Base-by-base conservation (phyloP, 2,329 filamentous ascomycete species). In the Shiraia sp. region DNA sequence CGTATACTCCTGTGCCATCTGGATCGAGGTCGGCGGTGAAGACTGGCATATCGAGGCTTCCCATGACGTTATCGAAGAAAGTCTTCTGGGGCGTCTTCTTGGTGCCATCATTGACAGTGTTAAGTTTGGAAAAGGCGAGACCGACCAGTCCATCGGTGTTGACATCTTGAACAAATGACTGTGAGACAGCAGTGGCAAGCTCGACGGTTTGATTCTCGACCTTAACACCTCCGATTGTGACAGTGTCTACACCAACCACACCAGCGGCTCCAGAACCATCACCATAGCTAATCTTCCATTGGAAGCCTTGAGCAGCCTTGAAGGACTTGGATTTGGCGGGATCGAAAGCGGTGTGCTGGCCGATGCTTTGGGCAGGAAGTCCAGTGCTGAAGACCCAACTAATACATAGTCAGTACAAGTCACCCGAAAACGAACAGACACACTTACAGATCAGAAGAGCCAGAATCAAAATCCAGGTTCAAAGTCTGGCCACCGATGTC, bases 391-490 rank as follows among this genome's bases (percentile, higher is more conserved):
- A 86, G 15, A 86, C 79, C 86, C 85, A 90, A 39, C 79, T 82
- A 53, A 10, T 35, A 9, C 25, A 10, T 10, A 26, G 32, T 63
- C 42, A 62, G 51, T 32, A 27, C 16, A 30, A 12, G 32, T 23
- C 42, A 1, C 13, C 8, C 12, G 4, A 13, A 26, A 8, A 10
- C 6, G 15, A 15, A 22, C 5, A 30, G 36, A 10, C 1, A 19
- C 34, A 34, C 78, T 62, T 75, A 82, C 72, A 88, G 76, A 66
- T 89, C 86, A 10, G 86, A 80, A 2, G 85, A 88, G 42, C 86
- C 86, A n/a, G 84, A 86, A 68, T 90, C 86, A 61, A 90, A 87
- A 64, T 88, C 81, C 63, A 90, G 71, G 59, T 83, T 81, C 42
- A 90, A 58, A 4, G 75, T 78, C 69, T 89, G 86, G 4, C 82